These are phyloP conservation scores for Insectozyma bohioensis DNA, from an alignment of 1,139 yeast genomes.

Conservation along the genomic window DNA sequence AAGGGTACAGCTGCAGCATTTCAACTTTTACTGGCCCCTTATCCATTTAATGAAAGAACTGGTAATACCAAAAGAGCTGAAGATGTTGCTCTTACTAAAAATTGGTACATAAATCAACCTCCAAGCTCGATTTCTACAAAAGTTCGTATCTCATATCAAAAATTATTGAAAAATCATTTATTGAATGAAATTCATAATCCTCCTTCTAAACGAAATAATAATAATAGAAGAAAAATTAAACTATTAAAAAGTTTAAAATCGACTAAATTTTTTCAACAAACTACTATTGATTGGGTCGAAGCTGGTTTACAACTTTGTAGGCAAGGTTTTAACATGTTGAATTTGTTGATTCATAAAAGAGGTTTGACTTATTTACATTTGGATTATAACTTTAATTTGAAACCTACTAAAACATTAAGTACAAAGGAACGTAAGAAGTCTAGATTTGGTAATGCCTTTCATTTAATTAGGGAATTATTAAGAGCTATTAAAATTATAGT, in stretches of 20 bases:
- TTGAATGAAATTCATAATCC: conserved; percentile 64
- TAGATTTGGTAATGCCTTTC: conserved; percentile 95
- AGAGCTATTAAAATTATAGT: conserved; percentile 81
- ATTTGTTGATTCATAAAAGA: conserved; percentile 82
- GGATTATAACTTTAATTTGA: conserved; percentile 92
- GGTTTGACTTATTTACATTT: conserved; percentile 91
- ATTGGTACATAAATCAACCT: conserved; percentile 78
- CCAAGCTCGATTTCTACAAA: conserved; percentile 63
- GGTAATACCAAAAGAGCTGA: conserved; percentile 80
- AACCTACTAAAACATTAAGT: conserved; percentile 94
- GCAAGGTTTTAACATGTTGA: conserved; percentile 94
- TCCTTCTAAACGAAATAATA: conserved; percentile 29
- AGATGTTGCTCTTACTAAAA: conserved; percentile 81
- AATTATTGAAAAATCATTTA: conserved; percentile 72
- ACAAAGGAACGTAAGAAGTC: conserved; percentile 96
- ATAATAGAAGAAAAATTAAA: conserved; percentile 45
- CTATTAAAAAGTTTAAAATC: conserved; percentile 67
- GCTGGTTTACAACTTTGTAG: conserved; percentile 92
- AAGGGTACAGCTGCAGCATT: conserved; percentile 57
- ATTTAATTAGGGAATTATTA: conserved; percentile 83
- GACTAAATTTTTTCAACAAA: conserved; percentile 88
- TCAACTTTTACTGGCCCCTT: conserved; percentile 74
- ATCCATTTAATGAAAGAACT: conserved; percentile 75
- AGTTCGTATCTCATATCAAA: conserved; percentile 84
- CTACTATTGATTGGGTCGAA: conserved; percentile 96